phyloP scores from a whole-genome alignment of 2,329 filamentous ascomycete genomes.

The Phoma herbarum region DNA sequence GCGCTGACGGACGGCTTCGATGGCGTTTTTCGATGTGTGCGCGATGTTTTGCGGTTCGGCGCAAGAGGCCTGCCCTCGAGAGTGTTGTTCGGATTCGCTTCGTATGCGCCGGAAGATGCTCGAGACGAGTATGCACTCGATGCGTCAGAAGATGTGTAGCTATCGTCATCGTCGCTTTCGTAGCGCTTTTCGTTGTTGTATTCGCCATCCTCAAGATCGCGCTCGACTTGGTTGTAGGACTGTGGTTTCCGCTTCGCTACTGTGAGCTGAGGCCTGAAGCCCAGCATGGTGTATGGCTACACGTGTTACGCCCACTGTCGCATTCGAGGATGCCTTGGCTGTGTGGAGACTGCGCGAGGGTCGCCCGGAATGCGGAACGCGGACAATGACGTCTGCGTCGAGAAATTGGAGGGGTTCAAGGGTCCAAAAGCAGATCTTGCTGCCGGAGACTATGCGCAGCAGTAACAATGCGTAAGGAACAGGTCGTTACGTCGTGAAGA shows the following conservation, averaged over 20 bases:
- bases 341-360: background rate
- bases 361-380: slow-evolving; percentile 9
- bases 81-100: slow-evolving; percentile 41
- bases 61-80: slow-evolving; percentile 30
- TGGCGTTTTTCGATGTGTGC: slow-evolving; percentile 26
- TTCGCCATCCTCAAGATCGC: slow-evolving; percentile 45
- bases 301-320: slow-evolving; percentile 6
- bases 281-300: slow-evolving; percentile 38
- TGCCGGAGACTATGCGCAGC: background rate
- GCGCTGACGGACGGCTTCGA: slow-evolving; percentile 45
- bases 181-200: slow-evolving; percentile 53
- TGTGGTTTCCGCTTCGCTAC: slow-evolving; percentile 51
- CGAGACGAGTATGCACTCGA: slow-evolving; percentile 64
- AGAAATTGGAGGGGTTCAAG: background rate
- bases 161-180: slow-evolving; percentile 41
- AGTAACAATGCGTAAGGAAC: slow-evolving; percentile 7
- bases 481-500: slow-evolving; percentile 11
- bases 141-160: slow-evolving; percentile 51
- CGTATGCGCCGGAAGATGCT: slow-evolving; percentile 47
- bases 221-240: slow-evolving; percentile 43
- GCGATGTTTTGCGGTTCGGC: slow-evolving; percentile 24
- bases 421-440: background rate
- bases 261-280: slow-evolving; percentile 45
- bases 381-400: slow-evolving; percentile 1
- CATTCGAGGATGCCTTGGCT: slow-evolving; percentile 3